Conservation (phyloP, 2,329 filamentous ascomycete genomes). For the Colletotrichum filicis region DNA sequence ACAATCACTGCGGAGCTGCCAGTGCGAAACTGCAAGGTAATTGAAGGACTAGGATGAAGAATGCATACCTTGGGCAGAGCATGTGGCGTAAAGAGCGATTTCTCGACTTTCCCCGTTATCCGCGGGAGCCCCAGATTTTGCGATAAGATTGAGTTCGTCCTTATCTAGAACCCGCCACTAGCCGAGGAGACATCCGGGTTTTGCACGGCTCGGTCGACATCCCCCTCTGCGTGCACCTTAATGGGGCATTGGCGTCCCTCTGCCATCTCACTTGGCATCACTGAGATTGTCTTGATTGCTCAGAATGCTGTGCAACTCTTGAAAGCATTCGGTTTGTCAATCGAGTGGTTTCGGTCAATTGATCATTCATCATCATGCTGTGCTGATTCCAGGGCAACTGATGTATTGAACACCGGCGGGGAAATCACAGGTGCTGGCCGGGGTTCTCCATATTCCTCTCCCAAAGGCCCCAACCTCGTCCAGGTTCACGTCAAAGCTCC, state of each 20-base stretch:
- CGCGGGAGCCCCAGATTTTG: neutral
- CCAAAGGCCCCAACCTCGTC: conserved; percentile 14
- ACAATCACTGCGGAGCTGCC: too few species aligned
- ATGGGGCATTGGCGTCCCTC: neutral
- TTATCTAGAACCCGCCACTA: conserved; percentile 30
- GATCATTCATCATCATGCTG: neutral
- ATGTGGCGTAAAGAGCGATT: too few species aligned
- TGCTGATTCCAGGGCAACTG: neutral
- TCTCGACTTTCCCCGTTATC: neutral
- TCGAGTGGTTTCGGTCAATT: neutral
- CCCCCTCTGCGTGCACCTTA: neutral
- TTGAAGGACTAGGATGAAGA: too few species aligned
- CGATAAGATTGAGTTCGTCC: conserved; percentile 15
- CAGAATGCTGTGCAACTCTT: neutral
- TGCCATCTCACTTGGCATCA: neutral
- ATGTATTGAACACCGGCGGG: neutral
- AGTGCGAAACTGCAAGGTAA: too few species aligned
- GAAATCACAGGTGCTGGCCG: neutral
- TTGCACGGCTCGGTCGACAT: conserved; percentile 7
- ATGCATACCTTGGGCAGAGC: too few species aligned
- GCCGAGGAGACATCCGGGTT: conserved; percentile 22
- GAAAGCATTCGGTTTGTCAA: neutral
- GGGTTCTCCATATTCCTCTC: conserved; percentile 28
- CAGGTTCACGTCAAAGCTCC: conserved; percentile 21
- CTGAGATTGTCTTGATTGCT: neutral